Base-by-base conservation (phyloP, 192 early-diverging fungal species). In the Gamsiella multidivaricata region DNA sequence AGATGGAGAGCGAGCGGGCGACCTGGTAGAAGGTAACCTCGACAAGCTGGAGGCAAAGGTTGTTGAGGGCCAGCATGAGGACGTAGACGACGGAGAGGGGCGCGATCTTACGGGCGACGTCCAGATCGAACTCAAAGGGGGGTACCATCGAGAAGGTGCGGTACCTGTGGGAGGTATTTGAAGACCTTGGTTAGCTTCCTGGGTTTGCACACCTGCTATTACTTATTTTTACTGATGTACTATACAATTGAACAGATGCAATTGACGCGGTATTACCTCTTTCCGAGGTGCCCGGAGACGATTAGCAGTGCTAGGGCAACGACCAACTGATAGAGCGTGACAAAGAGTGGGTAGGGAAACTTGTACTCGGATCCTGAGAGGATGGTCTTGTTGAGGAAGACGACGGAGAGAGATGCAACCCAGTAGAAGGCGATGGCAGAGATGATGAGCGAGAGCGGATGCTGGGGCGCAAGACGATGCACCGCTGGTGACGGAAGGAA, bases 11-110 rank as follows among this genome's bases (percentile, higher is more conserved):
- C 18, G 89, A 90, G 20, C 89, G 79, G 10, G 89, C 89, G 31
- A 90, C 87, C 79, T 90, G 89, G 65, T 90, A 90, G 70, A 89
- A 90, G 9, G 89, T 89, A 17, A 90, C 88, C 65, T 90, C 88
- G 23, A 90, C 89, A 51, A 85, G 85, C 58, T 86, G 82, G 9
- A 90, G 73, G 59, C 89, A 90, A 26, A 90, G 61, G 58, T 90
- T 90, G 69, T 90, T 90, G 36, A 90, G 73, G 4, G 88, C 81
- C 75, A 90, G 49, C 89, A 90, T 90, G 53, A 87, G 80, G 26
- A 90, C 88, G 61, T 90, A 90, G 1, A 90, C 81, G 61, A 88
- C 80, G 0, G 88, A 90, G 36, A 90, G 78, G 6, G 89, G 87
- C 3, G 82, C 80, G 11, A 90, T 85, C 22, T 78, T 74, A 15